These are phyloP conservation scores for Penicillium thymicola DNA, from an alignment of 2,329 filamentous ascomycete genomes.

Conservation along the genomic window DNA sequence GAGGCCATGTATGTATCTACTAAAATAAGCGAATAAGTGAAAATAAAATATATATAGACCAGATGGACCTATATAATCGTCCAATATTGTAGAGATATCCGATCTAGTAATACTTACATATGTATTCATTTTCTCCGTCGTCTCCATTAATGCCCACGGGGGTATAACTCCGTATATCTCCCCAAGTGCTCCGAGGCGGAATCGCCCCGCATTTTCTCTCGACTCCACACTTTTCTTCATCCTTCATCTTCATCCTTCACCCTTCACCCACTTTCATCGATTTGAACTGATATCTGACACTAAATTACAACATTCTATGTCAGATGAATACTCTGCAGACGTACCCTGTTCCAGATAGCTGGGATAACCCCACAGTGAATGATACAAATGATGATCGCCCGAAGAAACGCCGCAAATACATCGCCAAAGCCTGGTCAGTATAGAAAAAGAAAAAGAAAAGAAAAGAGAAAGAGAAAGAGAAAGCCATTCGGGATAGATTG, in stretches of 20 bases:
- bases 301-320: neutral
- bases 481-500: too few relatives aligned
- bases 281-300: neutral
- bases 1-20: neutral
- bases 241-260: neutral
- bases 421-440: conserved; percentile 60
- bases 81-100: neutral
- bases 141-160: too few relatives aligned
- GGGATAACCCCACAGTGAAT: conserved; percentile 7
- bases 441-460: neutral
- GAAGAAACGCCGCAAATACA: conserved; percentile 61
- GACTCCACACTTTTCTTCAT: conserved; percentile 5
- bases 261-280: neutral
- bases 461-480: too few relatives aligned
- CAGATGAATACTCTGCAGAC: conserved; percentile 6
- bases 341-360: neutral
- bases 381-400: conserved; percentile 36
- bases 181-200: neutral
- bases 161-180: too few relatives aligned
- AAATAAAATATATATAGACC: neutral
- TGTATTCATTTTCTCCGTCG: too few relatives aligned
- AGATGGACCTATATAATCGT: neutral
- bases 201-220: conserved; percentile 14
- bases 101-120: too few relatives aligned
- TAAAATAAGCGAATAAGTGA: neutral